A percentile compares a stretch with the other conserved stretches of the same genome.
Conservation (phyloP, 2,329 filamentous ascomycete species). For the Aureobasidium sp. region DNA sequence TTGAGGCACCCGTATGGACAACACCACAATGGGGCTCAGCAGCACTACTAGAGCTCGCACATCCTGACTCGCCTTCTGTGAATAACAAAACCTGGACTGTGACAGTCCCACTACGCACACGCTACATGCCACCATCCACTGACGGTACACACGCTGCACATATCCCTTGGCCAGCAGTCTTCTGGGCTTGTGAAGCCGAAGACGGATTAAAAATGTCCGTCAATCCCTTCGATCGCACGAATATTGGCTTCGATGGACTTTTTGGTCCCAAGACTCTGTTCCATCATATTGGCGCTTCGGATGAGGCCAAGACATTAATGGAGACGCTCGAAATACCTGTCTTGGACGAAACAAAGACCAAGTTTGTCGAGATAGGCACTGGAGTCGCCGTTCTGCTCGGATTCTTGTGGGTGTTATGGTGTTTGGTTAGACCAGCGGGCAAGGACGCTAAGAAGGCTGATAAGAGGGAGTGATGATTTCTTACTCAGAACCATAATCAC, state of each 20-base stretch:
- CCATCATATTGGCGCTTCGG: conserved; percentile 54
- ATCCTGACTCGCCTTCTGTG: conserved; percentile 34
- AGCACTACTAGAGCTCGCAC: conserved; percentile 65
- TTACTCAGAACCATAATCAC: background rate
- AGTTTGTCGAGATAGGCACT: conserved; percentile 38
- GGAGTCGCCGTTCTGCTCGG: conserved; percentile 36
- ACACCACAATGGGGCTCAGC: conserved; percentile 71
- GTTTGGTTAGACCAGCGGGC: background rate
- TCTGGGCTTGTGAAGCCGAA: conserved; percentile 77
- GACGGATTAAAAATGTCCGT: conserved; percentile 59
- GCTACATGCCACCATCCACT: conserved; percentile 60
- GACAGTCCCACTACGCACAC: conserved; percentile 74
- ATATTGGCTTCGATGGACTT: conserved; percentile 77
- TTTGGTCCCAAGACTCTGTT: conserved; percentile 74
- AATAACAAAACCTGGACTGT: conserved; percentile 47
- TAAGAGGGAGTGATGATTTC: background rate
- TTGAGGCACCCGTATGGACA: conserved; percentile 83
- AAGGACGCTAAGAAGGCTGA: background rate
- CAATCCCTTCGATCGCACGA: conserved; percentile 79
- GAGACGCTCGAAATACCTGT: conserved; percentile 35
- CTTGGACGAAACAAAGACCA: conserved; percentile 30
- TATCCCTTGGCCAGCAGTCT: conserved; percentile 76
- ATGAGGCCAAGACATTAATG: conserved; percentile 12
- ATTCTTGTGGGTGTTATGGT: conserved; percentile 39
- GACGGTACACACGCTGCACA: conserved; percentile 36